A percentile compares a stretch with the other conserved stretches of the same genome.
Evolutionary conservation across 228 moss, liverwort and hornwort species (phyloP).

Genomic region (Sphagnum fallax): DNA sequence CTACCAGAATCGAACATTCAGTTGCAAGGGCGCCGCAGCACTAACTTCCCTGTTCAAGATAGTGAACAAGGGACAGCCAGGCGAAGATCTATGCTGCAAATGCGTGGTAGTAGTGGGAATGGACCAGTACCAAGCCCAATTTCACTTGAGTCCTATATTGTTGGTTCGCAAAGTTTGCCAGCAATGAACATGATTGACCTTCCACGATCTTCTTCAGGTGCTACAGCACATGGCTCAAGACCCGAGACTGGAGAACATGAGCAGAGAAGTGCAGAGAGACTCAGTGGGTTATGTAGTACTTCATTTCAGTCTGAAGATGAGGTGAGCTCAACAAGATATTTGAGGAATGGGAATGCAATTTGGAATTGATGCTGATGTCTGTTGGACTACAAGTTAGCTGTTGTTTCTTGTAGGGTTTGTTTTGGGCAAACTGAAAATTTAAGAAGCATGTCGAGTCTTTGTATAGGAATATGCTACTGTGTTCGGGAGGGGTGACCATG

Average conservation of each 20-base stretch:
- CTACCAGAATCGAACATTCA: not conserved
- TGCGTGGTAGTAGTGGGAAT: too few species aligned
- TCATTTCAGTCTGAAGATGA: not conserved
- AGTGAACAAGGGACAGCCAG: not conserved
- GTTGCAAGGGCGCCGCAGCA: not conserved
- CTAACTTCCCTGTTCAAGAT: not conserved
- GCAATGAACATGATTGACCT: too few species aligned
- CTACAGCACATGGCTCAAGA: not conserved
- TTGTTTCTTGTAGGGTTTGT: too few species aligned
- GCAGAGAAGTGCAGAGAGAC: not conserved
- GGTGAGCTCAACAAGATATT: not conserved
- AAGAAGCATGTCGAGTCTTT: too few species aligned
- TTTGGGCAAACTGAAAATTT: too few species aligned
- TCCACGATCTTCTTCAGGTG: too few species aligned
- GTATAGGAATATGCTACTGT: not conserved
- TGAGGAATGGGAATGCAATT: too few species aligned
- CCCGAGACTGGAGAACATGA: not conserved
- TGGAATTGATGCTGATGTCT: too few species aligned
- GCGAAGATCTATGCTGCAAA: constrained; percentile 16
- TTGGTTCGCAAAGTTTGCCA: too few species aligned
- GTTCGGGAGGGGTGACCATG: not conserved
- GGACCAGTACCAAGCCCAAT: too few species aligned
- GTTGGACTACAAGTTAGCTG: too few species aligned
- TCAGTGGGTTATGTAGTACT: not conserved
- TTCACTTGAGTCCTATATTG: too few species aligned